A percentile compares a stretch with the other conserved stretches of the same genome.
Evolutionary conservation across 345 rosid species (phyloP).

Genomic region (Odontarrhena argentea): DNA sequence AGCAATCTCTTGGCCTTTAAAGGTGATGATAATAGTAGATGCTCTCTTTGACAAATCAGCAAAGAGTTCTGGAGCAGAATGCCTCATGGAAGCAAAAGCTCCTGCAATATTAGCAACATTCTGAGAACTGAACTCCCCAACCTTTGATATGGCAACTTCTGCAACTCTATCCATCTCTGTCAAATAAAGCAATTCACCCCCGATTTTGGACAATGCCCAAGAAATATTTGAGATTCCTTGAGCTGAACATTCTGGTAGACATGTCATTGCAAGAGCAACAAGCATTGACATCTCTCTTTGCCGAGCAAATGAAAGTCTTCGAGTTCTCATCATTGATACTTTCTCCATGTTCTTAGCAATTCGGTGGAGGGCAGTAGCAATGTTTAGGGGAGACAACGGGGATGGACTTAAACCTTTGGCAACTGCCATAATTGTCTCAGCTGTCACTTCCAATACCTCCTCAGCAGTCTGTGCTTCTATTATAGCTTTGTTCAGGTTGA

Average conservation of each 20-base stretch:
- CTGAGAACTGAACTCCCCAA: constrained; percentile 76
- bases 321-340: constrained; percentile 70
- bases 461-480: constrained; percentile 83
- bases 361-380: constrained; percentile 85
- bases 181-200: constrained; percentile 81
- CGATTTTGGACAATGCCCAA: constrained; percentile 91
- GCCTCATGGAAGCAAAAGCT: constrained; percentile 87
- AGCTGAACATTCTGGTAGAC: constrained; percentile 85
- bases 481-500: constrained; percentile 68
- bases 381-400: constrained; percentile 78
- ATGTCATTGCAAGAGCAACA: constrained; percentile 77
- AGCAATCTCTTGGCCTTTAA: constrained; percentile 84
- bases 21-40: constrained; percentile 48
- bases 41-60: constrained; percentile 70
- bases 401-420: constrained; percentile 90
- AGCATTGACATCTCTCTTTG: constrained; percentile 95
- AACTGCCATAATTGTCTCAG: constrained; percentile 75
- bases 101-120: constrained; percentile 93
- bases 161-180: constrained; percentile 98
- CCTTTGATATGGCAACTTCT: constrained; percentile 77
- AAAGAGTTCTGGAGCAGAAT: constrained; percentile 77
- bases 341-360: constrained; percentile 97
- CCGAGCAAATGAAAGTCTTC: constrained; percentile 72
- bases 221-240: constrained; percentile 93
- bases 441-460: constrained; percentile 67